A percentile compares a stretch with the other conserved stretches of the same genome.
phyloP scores from a whole-genome alignment of 164 flowering plant genomes.

The Nymphaea colorata region DNA sequence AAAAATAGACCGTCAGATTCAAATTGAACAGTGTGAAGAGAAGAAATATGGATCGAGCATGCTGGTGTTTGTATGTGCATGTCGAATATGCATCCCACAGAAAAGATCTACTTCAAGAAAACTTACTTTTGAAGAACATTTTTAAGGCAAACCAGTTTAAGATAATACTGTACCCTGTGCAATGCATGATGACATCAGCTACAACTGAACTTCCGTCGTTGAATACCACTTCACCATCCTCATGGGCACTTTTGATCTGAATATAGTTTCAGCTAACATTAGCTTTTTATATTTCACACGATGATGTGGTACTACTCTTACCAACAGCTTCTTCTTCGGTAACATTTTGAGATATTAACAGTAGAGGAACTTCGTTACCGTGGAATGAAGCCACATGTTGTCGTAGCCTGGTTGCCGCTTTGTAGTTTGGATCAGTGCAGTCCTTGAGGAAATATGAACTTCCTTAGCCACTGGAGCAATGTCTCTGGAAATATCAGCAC shows the following conservation, averaged over 20 bases:
- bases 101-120: too few species aligned
- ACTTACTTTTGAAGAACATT: too few species aligned
- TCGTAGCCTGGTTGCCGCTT: conserved; percentile 39
- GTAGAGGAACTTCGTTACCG: conserved; percentile 34
- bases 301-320: background rate
- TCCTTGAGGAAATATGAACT: conserved; percentile 66
- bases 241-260: conserved; percentile 45
- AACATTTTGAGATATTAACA: background rate
- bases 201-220: conserved; percentile 31
- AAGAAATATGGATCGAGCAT: too few species aligned
- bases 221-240: conserved; percentile 50
- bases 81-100: too few species aligned
- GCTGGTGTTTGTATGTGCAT: too few species aligned
- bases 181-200: conserved; percentile 55
- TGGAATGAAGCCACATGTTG: conserved; percentile 74
- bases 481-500: conserved; percentile 70
- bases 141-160: background rate
- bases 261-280: conserved; percentile 9
- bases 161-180: conserved; percentile 51
- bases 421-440: conserved; percentile 18
- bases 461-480: conserved; percentile 67
- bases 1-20: too few species aligned
- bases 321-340: background rate
- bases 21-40: too few species aligned
- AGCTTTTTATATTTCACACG: conserved; percentile 2